Conservation (phyloP, 2,329 filamentous ascomycete species). For the Stagonosporopsis cucurbitacearum region DNA sequence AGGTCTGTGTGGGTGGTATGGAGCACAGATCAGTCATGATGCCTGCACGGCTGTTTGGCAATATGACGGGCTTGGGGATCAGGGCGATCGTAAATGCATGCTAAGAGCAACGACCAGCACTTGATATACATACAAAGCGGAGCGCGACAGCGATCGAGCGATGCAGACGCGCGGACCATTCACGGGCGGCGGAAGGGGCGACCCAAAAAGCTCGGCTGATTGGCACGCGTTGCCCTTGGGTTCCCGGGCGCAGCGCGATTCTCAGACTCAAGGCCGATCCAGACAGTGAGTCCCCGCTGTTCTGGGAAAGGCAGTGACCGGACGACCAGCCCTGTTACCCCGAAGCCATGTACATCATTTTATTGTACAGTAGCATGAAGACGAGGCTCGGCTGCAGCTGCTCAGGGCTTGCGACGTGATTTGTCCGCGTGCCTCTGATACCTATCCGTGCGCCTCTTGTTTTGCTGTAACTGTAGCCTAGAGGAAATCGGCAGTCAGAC, state of each 20-base stretch:
- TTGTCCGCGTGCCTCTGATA: constrained; percentile 7
- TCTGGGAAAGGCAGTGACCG: background rate
- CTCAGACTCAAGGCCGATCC: constrained; percentile 1
- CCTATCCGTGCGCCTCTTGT: constrained; percentile 1
- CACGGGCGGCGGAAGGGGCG: background rate
- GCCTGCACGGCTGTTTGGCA: constrained; percentile 21
- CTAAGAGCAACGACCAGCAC: constrained; percentile 2
- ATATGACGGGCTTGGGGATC: constrained; percentile 14
- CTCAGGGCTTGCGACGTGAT: constrained; percentile 11
- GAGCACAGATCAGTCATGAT: constrained; percentile 18
- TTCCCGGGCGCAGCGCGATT: constrained; percentile 6
- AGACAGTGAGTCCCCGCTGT: constrained; percentile 5
- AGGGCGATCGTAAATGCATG: constrained; percentile 7
- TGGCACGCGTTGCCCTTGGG: constrained; percentile 1
- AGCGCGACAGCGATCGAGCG: constrained; percentile 6
- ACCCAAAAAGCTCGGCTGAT: constrained; percentile 5
- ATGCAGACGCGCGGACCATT: constrained; percentile 5
- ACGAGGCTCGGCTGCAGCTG: constrained; percentile 3
- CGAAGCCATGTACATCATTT: too few relatives aligned
- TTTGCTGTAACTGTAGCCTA: background rate
- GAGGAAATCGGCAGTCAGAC: background rate
- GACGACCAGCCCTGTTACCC: background rate
- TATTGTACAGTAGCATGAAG: too few relatives aligned
- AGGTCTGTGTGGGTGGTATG: constrained; percentile 20
- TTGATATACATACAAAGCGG: constrained; percentile 12